Base-by-base conservation (phyloP, 2,329 filamentous ascomycete species). In the Fusarium sp. region DNA sequence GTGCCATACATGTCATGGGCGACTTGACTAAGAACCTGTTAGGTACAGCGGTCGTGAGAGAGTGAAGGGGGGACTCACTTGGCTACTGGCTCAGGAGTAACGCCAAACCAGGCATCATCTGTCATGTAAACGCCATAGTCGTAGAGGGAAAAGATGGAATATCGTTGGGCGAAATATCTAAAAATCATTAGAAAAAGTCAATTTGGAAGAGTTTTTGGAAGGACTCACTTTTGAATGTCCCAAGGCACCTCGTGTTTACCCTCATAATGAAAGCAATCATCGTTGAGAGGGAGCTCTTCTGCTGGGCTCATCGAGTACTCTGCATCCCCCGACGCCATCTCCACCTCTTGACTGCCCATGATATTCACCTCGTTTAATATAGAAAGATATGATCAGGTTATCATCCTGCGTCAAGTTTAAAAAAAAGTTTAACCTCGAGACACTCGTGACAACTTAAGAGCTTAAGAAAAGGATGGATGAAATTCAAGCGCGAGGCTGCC, bases 81-180 rank as follows among this genome's bases (percentile, higher is more conserved):
- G 65, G 96, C 96, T 27, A 99, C 88, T 4, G 92, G 91, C 79
- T 99, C 95, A 13, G 96, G 94, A 0, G 96, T 99, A 7, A 98
- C 94, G 60, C 94, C 96, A 78, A 96, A 99, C 96, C 96, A 99
- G 58, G 93, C 91, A 80, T 95, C 91, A 77, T 97, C 90, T 0
- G 96, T 99, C 85, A 99, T 89, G 83, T 89, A 91, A 71, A 99
- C 87, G 60, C 93, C 95, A 63, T 94, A 86, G 77, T 97, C 91
- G 77, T 97, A 99, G 73, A 86, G 86, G 14, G 90, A 90, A 81
- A 97, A 99, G 70, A 99, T 92, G 57, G 89, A 90, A 78, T 96
- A 90, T 64, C 96, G 88, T 76, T 98, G 94, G 14, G 90, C 85
- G 88, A 93, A 99, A 80, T 99, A 99, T 78, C 93, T 96, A 5